Conservation (phyloP, 352 stramenopile species). For the Pythium chondricola region DNA sequence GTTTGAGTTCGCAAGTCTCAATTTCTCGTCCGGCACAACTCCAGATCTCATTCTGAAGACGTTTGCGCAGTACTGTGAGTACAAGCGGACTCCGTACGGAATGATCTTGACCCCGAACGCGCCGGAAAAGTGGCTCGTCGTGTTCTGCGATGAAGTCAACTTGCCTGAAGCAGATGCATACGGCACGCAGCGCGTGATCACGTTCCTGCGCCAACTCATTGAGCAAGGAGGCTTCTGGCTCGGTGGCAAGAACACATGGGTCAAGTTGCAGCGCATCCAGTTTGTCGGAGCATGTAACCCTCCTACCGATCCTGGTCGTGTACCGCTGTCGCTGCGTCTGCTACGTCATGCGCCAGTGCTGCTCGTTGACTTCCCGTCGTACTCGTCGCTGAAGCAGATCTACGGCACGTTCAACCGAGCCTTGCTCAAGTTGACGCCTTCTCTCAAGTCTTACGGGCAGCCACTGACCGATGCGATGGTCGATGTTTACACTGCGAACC, state of each 20-base stretch:
- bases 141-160: constrained; percentile 99
- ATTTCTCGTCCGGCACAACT: constrained; percentile 98
- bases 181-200: constrained; percentile 98
- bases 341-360: constrained; percentile 98
- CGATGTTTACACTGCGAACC: constrained; percentile 97
- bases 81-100: constrained; percentile 95
- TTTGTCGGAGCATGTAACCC: constrained; percentile 99
- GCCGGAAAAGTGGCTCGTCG: constrained; percentile 97
- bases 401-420: constrained; percentile 99
- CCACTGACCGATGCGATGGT: constrained; percentile 99
- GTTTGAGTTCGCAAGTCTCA: constrained; percentile 97
- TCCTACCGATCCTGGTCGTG: constrained; percentile 97
- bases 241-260: constrained; percentile 86
- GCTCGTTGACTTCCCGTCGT: constrained; percentile 98
- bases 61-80: constrained; percentile 98
- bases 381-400: constrained; percentile 96
- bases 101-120: constrained; percentile 93
- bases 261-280: constrained; percentile 90
- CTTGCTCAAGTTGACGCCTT: constrained; percentile 97
- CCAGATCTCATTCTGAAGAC: constrained; percentile 98
- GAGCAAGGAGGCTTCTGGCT: constrained; percentile 94
- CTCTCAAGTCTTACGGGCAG: constrained; percentile 94
- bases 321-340: constrained; percentile 96
- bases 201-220: constrained; percentile 97
- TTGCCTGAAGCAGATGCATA: constrained; percentile 97